These are phyloP conservation scores for Phylloporus rhodoxanthus DNA, from an alignment of 768 basidiomycete genomes.

Conservation along the genomic window DNA sequence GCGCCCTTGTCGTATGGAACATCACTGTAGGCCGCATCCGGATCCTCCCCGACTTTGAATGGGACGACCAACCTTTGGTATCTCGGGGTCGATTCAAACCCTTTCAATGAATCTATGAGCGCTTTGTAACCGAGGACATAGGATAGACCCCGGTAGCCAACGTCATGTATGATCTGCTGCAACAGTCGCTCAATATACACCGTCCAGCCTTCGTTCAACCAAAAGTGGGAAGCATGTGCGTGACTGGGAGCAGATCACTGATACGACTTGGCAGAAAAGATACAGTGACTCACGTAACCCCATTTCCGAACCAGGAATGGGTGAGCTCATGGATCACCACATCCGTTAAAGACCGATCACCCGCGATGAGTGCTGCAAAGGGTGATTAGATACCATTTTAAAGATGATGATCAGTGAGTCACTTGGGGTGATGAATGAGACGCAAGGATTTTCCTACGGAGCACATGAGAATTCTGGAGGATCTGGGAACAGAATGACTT, in stretches of 20 bases:
- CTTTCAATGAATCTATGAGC: slow-evolving; percentile 63
- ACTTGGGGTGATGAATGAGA: slow-evolving; percentile 89
- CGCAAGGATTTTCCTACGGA: slow-evolving; percentile 79
- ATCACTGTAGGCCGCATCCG: slow-evolving; percentile 67
- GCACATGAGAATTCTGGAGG: background rate
- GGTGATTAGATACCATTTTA: background rate
- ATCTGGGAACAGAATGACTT: background rate
- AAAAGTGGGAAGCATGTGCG: slow-evolving; percentile 73
- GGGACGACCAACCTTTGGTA: slow-evolving; percentile 78
- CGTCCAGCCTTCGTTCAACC: slow-evolving; percentile 94
- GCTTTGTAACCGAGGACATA: slow-evolving; percentile 71
- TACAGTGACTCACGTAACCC: slow-evolving; percentile 56
- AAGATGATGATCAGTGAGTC: slow-evolving; percentile 15
- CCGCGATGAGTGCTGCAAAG: slow-evolving; percentile 65
- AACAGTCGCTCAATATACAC: slow-evolving; percentile 87
- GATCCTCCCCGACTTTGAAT: slow-evolving; percentile 63
- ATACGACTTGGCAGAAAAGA: background rate
- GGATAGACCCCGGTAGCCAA: slow-evolving; percentile 73
- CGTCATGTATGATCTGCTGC: slow-evolving; percentile 60
- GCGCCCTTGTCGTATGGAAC: slow-evolving; percentile 90
- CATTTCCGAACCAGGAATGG: slow-evolving; percentile 93
- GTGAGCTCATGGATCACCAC: slow-evolving; percentile 85
- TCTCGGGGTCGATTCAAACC: slow-evolving; percentile 51
- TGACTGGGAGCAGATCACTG: slow-evolving; percentile 36
- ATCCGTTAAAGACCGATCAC: slow-evolving; percentile 81